Evolutionary conservation across 2,329 filamentous ascomycete species (phyloP), one percentile per base, ranked within the genome.

Genomic region (Colletotrichum theobromicola): DNA sequence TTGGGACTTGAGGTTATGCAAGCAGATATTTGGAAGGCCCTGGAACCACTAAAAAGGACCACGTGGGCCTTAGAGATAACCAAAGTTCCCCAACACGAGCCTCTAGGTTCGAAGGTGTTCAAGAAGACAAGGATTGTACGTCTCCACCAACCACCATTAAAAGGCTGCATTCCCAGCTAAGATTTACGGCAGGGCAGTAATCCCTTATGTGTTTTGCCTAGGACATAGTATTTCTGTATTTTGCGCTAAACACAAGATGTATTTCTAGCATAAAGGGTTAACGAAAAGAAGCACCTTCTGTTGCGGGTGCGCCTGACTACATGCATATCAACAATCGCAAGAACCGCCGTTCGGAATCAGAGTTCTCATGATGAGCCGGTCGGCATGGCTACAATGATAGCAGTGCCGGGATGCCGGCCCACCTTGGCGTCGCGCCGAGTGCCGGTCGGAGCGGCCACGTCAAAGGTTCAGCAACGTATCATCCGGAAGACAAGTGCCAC

Each of bases 381-480:
- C 30, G 21, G 13, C 18, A 26, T 10, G 28, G 15, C 16, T 15
- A 30, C 34, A 30, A 50, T 58, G 32, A 53, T 26, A 24, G 13
- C 37, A 35, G 10, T 74, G 72, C 72, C 72, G 72, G 34, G 30
- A 63, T 67, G 63, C 68, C 57, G 72, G 34, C 28, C 57, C 42
- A 67, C 57, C 72, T 75, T 75, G 68, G 72, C 68, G 72, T 62
- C 68, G 57, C 57, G 57, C 35, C 46, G 18, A 60, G 21, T 65
- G 57, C 62, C 57, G 68, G 55, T 26, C 28, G 46, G 62, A 26
- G 53, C 72, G 63, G 24, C 68, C 34, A 55, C 46, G 50, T 58
- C 32, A 34, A 50, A 30, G 18, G 28, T 32, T 58, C 34, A 67
- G 68, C 68, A 42, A 72, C 72, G 72, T 68, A 68, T 72, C 72